A percentile compares a stretch with the other conserved stretches of the same genome.
These are phyloP conservation scores for Aspergillus costaricaensis DNA, from an alignment of 2,329 filamentous ascomycete species.

Conservation along the genomic window DNA sequence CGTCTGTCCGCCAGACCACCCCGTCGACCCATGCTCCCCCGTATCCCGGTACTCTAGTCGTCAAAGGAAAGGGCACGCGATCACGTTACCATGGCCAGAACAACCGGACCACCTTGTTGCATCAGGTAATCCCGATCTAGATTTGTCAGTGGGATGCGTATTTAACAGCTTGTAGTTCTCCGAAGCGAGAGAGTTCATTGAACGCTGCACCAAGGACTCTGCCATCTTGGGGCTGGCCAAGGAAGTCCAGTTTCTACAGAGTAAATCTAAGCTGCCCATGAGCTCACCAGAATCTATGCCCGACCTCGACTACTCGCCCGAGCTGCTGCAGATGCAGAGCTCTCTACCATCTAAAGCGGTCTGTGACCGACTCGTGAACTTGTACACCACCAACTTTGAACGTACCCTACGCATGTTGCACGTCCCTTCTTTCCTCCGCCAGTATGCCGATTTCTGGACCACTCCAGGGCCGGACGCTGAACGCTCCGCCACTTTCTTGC, in stretches of 20 bases:
- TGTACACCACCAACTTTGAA: slow-evolving; percentile 25
- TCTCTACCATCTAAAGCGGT: slow-evolving; percentile 19
- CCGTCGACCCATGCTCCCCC: slow-evolving; percentile 7
- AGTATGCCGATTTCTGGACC: slow-evolving; percentile 21
- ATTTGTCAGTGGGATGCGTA: not conserved
- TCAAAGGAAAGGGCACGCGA: slow-evolving; percentile 27
- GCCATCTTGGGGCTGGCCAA: slow-evolving; percentile 21
- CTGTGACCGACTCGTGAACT: slow-evolving; percentile 20
- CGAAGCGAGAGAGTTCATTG: slow-evolving; percentile 26
- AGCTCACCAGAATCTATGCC: slow-evolving; percentile 20
- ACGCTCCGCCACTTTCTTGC: slow-evolving; percentile 15
- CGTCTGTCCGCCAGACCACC: slow-evolving; percentile 12
- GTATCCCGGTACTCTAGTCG: slow-evolving; percentile 20
- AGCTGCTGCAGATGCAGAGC: slow-evolving; percentile 14
- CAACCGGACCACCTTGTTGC: slow-evolving; percentile 21
- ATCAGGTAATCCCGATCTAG: slow-evolving; percentile 14
- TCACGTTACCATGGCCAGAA: slow-evolving; percentile 27
- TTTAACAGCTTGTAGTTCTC: slow-evolving; percentile 18
- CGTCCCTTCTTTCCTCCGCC: slow-evolving; percentile 21
- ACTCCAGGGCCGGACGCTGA: slow-evolving; percentile 8
- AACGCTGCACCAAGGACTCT: slow-evolving; percentile 20
- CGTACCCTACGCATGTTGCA: slow-evolving; percentile 24
- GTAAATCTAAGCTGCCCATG: slow-evolving; percentile 15
- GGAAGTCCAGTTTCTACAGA: slow-evolving; percentile 29
- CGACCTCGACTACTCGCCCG: slow-evolving; percentile 16